Percentiles rank a stretch among this genome's conserved stretches.
phyloP scores from a whole-genome alignment of 2,329 filamentous ascomycete genomes.

The Alternaria metachromatica region DNA sequence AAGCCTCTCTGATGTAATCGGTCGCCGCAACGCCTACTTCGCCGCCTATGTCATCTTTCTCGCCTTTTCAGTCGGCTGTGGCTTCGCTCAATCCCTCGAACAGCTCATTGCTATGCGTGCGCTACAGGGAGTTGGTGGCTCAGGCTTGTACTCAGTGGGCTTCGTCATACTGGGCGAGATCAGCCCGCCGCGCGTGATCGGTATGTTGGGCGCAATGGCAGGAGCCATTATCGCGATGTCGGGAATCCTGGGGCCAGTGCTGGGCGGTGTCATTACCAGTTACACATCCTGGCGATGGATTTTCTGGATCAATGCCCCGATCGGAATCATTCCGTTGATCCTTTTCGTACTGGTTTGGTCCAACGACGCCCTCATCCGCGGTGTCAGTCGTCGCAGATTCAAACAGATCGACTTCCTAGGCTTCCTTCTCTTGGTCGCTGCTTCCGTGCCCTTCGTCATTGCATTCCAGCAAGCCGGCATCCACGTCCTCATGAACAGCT shows the following conservation, averaged over 20 bases:
- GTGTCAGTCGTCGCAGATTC: constrained; percentile 3
- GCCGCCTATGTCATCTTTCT: constrained; percentile 33
- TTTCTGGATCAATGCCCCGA: constrained; percentile 47
- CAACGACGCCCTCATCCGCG: constrained; percentile 1
- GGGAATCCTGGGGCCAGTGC: constrained; percentile 18
- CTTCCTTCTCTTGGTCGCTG: constrained; percentile 59
- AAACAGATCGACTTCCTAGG: constrained; percentile 51
- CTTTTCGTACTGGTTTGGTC: constrained; percentile 17
- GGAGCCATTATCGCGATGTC: constrained; percentile 12
- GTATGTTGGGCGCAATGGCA: constrained; percentile 6
- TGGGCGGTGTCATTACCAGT: constrained; percentile 27
- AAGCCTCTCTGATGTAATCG: constrained; percentile 44
- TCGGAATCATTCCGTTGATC: constrained; percentile 26
- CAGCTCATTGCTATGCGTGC: constrained; percentile 46
- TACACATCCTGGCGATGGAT: constrained; percentile 52
- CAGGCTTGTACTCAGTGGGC: constrained; percentile 36
- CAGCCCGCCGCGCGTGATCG: constrained; percentile 16
- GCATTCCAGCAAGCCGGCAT: constrained; percentile 62
- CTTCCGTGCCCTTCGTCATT: constrained; percentile 64
- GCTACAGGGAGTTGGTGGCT: constrained; percentile 43
- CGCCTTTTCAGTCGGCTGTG: constrained; percentile 43
- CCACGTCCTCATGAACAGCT: constrained; percentile 11
- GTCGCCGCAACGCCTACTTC: constrained; percentile 37
- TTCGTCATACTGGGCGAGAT: constrained; percentile 42
- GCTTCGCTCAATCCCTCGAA: constrained; percentile 30